A percentile compares a stretch with the other conserved stretches of the same genome.
These are phyloP conservation scores for Mucor racemosus DNA, from an alignment of 371 early-diverging fungal species.

Conservation along the genomic window DNA sequence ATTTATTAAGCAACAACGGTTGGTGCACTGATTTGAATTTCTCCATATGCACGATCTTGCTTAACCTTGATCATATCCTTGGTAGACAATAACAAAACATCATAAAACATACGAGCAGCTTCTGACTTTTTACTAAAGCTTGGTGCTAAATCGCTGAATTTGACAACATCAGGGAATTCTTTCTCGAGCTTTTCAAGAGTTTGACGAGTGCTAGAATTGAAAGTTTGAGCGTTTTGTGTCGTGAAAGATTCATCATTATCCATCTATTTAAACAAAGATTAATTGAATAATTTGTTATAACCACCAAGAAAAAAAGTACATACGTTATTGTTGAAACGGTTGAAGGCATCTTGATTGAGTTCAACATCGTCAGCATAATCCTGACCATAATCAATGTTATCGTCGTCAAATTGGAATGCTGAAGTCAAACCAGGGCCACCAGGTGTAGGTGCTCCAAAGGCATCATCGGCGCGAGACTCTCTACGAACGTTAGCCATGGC, in stretches of 20 bases:
- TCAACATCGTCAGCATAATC: conserved; percentile 2
- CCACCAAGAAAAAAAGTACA: neutral
- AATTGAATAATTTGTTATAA: neutral
- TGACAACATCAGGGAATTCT: conserved; percentile 16
- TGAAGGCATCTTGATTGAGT: neutral
- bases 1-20: conserved; percentile 14
- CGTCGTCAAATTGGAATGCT: conserved; percentile 30
- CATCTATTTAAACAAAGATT: neutral
- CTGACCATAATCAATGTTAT: conserved; percentile 18
- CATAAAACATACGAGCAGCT: conserved; percentile 89
- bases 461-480: conserved; percentile 15
- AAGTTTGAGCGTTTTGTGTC: conserved; percentile 24
- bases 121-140: conserved; percentile 56
- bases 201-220: conserved; percentile 16
- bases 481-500: neutral
- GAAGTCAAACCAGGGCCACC: conserved; percentile 8
- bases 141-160: conserved; percentile 39
- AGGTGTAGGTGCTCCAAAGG: conserved; percentile 15
- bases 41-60: conserved; percentile 84
- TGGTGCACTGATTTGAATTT: conserved; percentile 68
- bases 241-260: conserved; percentile 12
- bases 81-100: conserved; percentile 87
- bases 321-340: neutral
- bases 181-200: conserved; percentile 35
- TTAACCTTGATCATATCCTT: conserved; percentile 83